A percentile compares a stretch with the other conserved stretches of the same genome.
Evolutionary conservation across 768 basidiomycete species (phyloP).

Genomic region (Leccinum subtestaceum): DNA sequence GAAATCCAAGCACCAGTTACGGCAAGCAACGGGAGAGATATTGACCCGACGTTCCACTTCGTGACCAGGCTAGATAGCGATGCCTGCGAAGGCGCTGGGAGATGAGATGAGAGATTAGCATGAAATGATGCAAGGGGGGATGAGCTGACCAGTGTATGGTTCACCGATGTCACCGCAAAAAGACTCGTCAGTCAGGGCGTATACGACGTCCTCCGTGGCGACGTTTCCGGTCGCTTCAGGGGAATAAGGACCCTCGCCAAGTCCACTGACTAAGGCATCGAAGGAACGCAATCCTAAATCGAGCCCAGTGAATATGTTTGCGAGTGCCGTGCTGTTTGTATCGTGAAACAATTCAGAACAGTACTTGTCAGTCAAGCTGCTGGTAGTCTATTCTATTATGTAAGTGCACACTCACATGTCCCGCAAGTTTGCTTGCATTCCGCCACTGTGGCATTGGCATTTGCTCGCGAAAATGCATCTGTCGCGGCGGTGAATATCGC

Average conservation of each 20-base stretch:
- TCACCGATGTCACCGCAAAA: conserved; percentile 41
- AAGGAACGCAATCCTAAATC: conserved; percentile 75
- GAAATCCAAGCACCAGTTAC: conserved; percentile 86
- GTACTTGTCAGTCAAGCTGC: no score
- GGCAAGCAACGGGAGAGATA: conserved; percentile 63
- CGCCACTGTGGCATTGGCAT: no score
- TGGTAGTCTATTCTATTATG: no score
- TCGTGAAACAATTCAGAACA: no score
- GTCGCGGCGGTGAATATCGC: conserved; percentile 65
- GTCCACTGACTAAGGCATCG: conserved; percentile 81
- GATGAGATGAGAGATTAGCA: neutral
- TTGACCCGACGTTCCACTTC: conserved; percentile 35
- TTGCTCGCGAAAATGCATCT: no score
- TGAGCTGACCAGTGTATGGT: conserved; percentile 18
- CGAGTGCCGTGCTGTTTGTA: conserved; percentile 46
- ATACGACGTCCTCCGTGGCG: conserved; percentile 88
- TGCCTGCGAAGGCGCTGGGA: neutral
- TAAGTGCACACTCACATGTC: conserved; percentile 32
- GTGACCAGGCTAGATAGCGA: neutral
- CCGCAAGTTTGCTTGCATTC: conserved; percentile 62
- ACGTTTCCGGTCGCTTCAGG: conserved; percentile 96
- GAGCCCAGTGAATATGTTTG: conserved; percentile 71
- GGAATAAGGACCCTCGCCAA: conserved; percentile 95
- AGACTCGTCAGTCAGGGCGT: conserved; percentile 50
- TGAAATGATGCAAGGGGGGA: no score